Evolutionary conservation across 345 rosid species (phyloP), one percentile per base, ranked within the genome.

Genomic region (Gossypium mustelinum): DNA sequence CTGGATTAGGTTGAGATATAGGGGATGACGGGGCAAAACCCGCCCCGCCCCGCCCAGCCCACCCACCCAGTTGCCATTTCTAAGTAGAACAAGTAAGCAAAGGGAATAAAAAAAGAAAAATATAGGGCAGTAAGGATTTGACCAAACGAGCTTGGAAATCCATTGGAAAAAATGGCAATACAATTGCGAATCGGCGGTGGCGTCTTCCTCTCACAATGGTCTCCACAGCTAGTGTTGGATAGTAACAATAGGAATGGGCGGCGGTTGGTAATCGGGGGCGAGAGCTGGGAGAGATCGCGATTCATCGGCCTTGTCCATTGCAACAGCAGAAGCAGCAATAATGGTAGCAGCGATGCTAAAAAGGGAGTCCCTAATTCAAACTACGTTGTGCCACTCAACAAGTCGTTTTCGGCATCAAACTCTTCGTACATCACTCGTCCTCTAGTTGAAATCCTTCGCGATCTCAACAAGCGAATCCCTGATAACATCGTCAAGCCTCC

Each of bases 381-480:
- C 84, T 95, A 95, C 64, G 99, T 95, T 48, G 98, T 95, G 58
- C 99, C 98, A 68, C 73, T 95, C 77, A 94, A 92, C 78, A 92
- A 89, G 73, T 82, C 96, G 0, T 82, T 85, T 70, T 82, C 92
- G 3, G 3, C 64, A 25, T 60, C 64, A 8, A 60, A 60, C 41
- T 60, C 64, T 11, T 60, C 64, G 1, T 60, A 86, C 62, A 90
- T 95, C 77, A 93, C 92, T 60, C 89, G 99, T 16, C 99, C 99
- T 52, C 85, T 95, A 20, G 91, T 80, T 27, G 99, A 95, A 90
- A 95, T 95, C 87, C 87, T 95, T 55, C 94, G 99, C 16, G 99
- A 95, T 75, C 97, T 95, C 79, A 95, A 95, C 80, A 91, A 91
- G 87, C 86, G 90, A 83, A 91, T 95, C 73, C 97, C 99, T 54